Base-by-base conservation (phyloP, 163 green algal species). In the Trebouxia gelatinosa region DNA sequence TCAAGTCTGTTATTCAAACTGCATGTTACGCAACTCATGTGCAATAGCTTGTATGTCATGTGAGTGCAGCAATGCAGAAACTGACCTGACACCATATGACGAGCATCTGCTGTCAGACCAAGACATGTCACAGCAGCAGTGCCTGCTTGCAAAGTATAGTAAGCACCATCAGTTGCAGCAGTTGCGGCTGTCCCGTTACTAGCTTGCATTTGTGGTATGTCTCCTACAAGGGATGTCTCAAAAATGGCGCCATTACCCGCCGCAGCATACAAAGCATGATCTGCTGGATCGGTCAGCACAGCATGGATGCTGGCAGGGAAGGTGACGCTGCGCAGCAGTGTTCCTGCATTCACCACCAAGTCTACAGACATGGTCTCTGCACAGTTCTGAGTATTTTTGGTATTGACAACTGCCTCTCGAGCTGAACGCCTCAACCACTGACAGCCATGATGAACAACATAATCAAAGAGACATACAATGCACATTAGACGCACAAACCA, bases 211-310 rank as follows among this genome's bases (percentile, higher is more conserved):
- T n/a, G n/a, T 29, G 67, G 9, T 29, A 72, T 57, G 37, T 78
- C 79, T 51, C 74, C 50, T 21, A 87, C 64, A 34, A 91, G 75
- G 13, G 81, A 77, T 0, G 86, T 46, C 38, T 86, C 88, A 72
- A 89, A 95, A 16, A 98, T 87, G 28, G 64, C 40, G 31, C 93
- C 93, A 37, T 93, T 87, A 1, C 51, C 77, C 34, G 86, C 82
- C 21, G 90, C 93, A 2, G 83, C 87, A 70, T 90, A 95, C 51
- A 94, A 21, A 0, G 80, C 62, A 34, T 92, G 84, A 80, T 96
- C 90, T 6, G 86, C 88, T 13, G 83, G 78, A 40, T 95, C 92
- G 16, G 94, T 31, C 0, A 74, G 72, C 0, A 96, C 74, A 46
- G 74, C 84, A 35, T 87, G 86, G 6, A 95, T 61, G 7, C 86